A percentile compares a stretch with the other conserved stretches of the same genome.
These are phyloP conservation scores for Fusarium ramigenum DNA, from an alignment of 2,329 filamentous ascomycete species.

Conservation along the genomic window DNA sequence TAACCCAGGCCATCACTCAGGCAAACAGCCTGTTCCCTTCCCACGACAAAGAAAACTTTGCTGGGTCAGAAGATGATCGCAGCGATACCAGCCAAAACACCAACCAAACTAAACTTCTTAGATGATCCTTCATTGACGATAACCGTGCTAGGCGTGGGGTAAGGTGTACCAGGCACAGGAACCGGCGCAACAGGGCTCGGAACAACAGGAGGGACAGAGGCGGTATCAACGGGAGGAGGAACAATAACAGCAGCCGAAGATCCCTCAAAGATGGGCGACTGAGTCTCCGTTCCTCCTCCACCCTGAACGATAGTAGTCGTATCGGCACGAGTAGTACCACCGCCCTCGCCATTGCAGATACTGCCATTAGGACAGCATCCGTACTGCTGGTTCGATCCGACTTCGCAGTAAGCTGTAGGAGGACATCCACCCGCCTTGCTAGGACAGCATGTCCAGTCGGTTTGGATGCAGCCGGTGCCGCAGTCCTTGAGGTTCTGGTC, in stretches of 20 bases:
- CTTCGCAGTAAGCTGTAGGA: constrained; percentile 34
- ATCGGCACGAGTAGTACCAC: constrained; percentile 27
- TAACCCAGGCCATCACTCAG: neutral
- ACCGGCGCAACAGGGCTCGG: neutral
- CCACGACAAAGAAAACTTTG: neutral
- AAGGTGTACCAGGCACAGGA: constrained; percentile 14
- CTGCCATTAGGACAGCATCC: constrained; percentile 45
- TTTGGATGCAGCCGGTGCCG: constrained; percentile 44
- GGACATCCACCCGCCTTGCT: constrained; percentile 42
- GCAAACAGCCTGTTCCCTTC: neutral
- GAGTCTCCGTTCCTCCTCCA: neutral
- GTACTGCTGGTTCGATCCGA: constrained; percentile 41
- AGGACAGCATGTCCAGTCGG: constrained; percentile 45
- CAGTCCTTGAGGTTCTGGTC: constrained; percentile 41
- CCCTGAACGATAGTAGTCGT: constrained; percentile 13
- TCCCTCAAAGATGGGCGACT: constrained; percentile 14
- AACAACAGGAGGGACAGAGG: neutral
- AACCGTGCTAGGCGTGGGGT: constrained; percentile 18
- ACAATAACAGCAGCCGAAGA: constrained; percentile 10
- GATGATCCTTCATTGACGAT: constrained; percentile 27
- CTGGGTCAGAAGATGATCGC: constrained; percentile 29
- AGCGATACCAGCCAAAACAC: constrained; percentile 34
- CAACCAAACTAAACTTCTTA: constrained; percentile 30
- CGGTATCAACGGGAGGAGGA: neutral
- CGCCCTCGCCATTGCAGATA: constrained; percentile 41